Percentiles rank a stretch among this genome's conserved stretches.
These are phyloP conservation scores for Tremellales sp. DNA, from an alignment of 1,284 basidiomycete genomes.

Conservation along the genomic window DNA sequence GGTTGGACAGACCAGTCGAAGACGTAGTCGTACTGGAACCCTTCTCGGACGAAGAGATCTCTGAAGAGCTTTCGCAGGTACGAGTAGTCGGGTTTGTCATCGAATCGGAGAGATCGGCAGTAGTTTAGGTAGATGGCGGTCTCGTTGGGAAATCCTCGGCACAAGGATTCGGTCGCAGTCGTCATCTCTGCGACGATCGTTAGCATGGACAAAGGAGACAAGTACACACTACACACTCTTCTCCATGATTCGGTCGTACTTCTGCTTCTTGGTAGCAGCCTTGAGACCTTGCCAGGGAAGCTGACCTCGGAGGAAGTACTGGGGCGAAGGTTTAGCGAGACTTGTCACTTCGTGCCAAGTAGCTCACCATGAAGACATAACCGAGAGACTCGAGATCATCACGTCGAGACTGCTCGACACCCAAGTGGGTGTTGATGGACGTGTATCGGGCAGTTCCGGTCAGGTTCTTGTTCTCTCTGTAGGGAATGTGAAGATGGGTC, in stretches of 20 bases:
- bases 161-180: constrained; percentile 89
- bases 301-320: constrained; percentile 93
- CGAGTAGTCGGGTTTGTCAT: constrained; percentile 97
- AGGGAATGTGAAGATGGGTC: constrained; percentile 98
- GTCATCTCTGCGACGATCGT: constrained; percentile 70
- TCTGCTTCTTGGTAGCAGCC: constrained; percentile 99
- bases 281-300: constrained; percentile 98
- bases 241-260: constrained; percentile 99
- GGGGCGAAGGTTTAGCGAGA: constrained; percentile 5
- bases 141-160: constrained; percentile 95
- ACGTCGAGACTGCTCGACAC: constrained; percentile 92
- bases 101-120: constrained; percentile 91
- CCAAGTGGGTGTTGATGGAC: constrained; percentile 98
- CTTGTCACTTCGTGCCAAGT: background rate
- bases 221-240: constrained; percentile 56
- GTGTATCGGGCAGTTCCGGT: constrained; percentile 99
- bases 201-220: background rate
- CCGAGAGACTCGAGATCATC: constrained; percentile 95
- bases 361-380: constrained; percentile 74
- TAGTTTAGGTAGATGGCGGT: constrained; percentile 98
- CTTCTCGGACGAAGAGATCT: constrained; percentile 92
- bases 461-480: constrained; percentile 99
- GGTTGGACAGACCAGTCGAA: constrained; percentile 94
- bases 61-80: constrained; percentile 98
- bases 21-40: constrained; percentile 96